Evolutionary conservation across 371 early-diverging fungal genomes (phyloP).

Genomic region (Phascolomyces articulosus): DNA sequence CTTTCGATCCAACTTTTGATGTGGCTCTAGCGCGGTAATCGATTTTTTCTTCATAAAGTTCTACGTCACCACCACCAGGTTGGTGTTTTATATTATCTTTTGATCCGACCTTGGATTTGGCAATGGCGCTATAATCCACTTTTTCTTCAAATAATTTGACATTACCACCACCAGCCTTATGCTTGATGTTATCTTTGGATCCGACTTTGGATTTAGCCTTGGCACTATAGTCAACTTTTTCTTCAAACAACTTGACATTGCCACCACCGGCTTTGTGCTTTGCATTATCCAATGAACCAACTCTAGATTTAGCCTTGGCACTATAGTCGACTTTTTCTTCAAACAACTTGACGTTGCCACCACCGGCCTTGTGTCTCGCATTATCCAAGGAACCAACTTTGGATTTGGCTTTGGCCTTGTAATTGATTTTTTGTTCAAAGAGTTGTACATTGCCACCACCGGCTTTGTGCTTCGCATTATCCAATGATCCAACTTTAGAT

Average conservation of each 20-base stretch:
- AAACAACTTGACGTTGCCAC: conserved; percentile 19
- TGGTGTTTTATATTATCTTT: conserved; percentile 29
- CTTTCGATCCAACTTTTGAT: conserved; percentile 23
- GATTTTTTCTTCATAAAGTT: conserved; percentile 17
- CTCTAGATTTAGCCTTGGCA: conserved; percentile 15
- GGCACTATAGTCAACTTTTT: conserved; percentile 4
- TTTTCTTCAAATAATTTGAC: conserved; percentile 20
- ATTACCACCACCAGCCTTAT: conserved; percentile 23
- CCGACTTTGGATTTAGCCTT: conserved; percentile 25
- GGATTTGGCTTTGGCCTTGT: conserved; percentile 12
- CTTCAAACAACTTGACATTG: conserved; percentile 17
- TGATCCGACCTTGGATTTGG: conserved; percentile 24
- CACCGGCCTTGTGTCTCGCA: conserved; percentile 22
- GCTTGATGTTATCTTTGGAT: conserved; percentile 22
- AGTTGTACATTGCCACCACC: not conserved
- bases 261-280: conserved; percentile 25
- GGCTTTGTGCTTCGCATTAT: not conserved
- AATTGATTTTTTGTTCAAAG: not conserved
- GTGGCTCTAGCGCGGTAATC: conserved; percentile 9
- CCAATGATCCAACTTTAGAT: not conserved
- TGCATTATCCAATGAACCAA: conserved; percentile 25
- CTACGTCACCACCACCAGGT: conserved; percentile 19
- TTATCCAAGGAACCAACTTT: conserved; percentile 27
- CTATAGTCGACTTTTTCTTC: conserved; percentile 9
- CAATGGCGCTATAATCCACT: not conserved